Evolutionary conservation across 768 basidiomycete genomes (phyloP), one percentile per base, ranked within the genome.

Genomic region (Grammothele lineata): DNA sequence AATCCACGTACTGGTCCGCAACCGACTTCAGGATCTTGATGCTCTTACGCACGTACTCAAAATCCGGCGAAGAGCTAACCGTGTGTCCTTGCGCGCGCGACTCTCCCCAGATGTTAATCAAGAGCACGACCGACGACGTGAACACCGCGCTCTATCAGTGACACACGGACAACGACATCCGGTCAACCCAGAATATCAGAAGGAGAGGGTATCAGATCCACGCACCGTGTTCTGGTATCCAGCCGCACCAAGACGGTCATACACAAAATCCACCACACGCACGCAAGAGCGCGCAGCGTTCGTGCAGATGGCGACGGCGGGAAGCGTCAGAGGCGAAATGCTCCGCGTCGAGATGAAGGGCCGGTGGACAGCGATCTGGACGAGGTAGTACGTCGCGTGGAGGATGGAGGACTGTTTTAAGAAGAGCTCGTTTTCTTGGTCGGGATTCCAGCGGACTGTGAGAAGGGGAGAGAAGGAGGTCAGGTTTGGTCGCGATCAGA

Each of bases 271-370:
- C n/a, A 86, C 63, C 24, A 92, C 74, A 59, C 83, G 85, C 36
- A 77, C 77, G 48, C 77, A 83, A 0, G 86, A 88, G 5, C 87
- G 72, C 2, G 90, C 86, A 1, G 90, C 81, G 50, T 92, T 91
- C 17, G 83, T 80, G 61, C 88, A 91, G 45, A 92, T 90, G 0
- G 86, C 85, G 26, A 91, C 70, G 72, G 67, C 3, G 80, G 78
- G 0, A 77, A 77, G 0, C 84, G 84, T 19, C 6, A 44, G 23
- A 7, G 34, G 33, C 22, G 33, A 36, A 14, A 36, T 34, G 22
- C 70, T 8, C 6, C n/a, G 35, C n/a, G 77, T 76, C 0, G 86
- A 85, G 47, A 92, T 83, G 64, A 87, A 90, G 4, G 85, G 84
- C 36, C 89, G 74, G 62, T 92, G 90, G 39, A 90, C 77, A 47